Evolutionary conservation across 2,329 filamentous ascomycete genomes (phyloP).

Genomic region (Nemania bipapillata): DNA sequence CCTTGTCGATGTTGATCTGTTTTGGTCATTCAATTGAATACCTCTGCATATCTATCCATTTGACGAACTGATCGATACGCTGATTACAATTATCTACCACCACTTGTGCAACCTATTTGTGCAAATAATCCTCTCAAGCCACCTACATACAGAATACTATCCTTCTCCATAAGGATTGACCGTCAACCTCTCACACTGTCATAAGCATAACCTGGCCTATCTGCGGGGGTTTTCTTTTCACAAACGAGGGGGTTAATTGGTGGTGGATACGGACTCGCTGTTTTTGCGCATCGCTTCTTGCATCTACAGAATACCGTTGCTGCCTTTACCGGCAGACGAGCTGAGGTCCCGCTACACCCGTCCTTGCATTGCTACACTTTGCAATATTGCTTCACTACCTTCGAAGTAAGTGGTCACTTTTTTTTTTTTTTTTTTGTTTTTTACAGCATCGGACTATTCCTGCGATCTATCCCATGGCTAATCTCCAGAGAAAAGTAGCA

Average conservation of each 20-base stretch:
- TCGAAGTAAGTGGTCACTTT: slow-evolving; percentile 15
- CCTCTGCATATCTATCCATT: neutral
- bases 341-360: slow-evolving; percentile 16
- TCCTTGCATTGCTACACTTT: slow-evolving; percentile 23
- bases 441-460: neutral
- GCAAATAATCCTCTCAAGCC: neutral
- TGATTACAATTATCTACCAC: neutral
- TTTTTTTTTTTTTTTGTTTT: too few species aligned
- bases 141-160: neutral
- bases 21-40: slow-evolving; percentile 8
- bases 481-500: slow-evolving; percentile 7
- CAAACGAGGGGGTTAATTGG: slow-evolving; percentile 18
- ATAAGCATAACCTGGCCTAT: slow-evolving; percentile 2
- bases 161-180: neutral
- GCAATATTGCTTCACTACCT: neutral
- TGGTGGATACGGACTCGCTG: slow-evolving; percentile 17
- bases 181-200: neutral
- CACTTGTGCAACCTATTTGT: slow-evolving; percentile 1
- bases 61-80: slow-evolving; percentile 2
- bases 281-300: slow-evolving; percentile 27
- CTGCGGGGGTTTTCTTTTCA: slow-evolving; percentile 16
- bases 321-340: slow-evolving; percentile 26
- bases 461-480: slow-evolving; percentile 11
- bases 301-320: slow-evolving; percentile 21
- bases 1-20: slow-evolving; percentile 28